Evolutionary conservation across 2,329 filamentous ascomycete genomes (phyloP).

Genomic region (Hypocreales sp.): DNA sequence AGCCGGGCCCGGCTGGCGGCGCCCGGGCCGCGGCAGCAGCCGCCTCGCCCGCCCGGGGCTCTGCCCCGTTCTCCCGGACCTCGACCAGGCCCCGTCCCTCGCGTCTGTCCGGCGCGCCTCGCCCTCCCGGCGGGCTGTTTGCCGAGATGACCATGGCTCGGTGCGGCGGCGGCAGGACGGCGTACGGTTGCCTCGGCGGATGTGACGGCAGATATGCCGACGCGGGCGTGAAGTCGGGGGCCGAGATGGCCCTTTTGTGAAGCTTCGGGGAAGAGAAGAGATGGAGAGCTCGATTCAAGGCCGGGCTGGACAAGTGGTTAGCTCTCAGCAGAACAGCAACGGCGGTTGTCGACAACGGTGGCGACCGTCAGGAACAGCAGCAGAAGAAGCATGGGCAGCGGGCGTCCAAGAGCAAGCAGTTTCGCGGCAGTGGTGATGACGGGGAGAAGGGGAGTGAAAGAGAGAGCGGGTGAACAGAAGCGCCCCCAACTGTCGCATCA

Average conservation of each 20-base stretch:
- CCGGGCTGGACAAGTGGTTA: conserved; percentile 7
- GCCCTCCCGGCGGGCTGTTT: background rate
- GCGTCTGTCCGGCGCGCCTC: background rate
- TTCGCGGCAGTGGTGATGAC: too few species aligned
- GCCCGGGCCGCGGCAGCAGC: background rate
- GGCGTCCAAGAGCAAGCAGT: too few species aligned
- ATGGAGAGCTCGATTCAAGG: conserved; percentile 1
- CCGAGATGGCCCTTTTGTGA: conserved; percentile 35
- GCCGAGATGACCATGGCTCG: conserved; percentile 5
- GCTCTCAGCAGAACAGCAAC: too few species aligned
- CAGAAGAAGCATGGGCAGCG: too few species aligned
- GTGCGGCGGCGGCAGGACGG: conserved; percentile 6
- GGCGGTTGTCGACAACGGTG: too few species aligned
- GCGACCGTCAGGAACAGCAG: too few species aligned
- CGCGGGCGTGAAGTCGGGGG: conserved; percentile 28
- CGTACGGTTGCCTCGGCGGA: conserved; percentile 4
- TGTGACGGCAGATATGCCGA: too few species aligned
- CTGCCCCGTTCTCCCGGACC: background rate
- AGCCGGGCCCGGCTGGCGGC: background rate
- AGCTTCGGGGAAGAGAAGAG: conserved; percentile 11
- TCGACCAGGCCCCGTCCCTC: background rate
- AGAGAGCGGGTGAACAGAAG: too few species aligned
- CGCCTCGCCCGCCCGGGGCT: background rate
- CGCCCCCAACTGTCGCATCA: too few species aligned
- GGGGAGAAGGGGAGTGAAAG: too few species aligned